Conservation (phyloP, 441 rosid species). For the Metrosideros polymorpha region DNA sequence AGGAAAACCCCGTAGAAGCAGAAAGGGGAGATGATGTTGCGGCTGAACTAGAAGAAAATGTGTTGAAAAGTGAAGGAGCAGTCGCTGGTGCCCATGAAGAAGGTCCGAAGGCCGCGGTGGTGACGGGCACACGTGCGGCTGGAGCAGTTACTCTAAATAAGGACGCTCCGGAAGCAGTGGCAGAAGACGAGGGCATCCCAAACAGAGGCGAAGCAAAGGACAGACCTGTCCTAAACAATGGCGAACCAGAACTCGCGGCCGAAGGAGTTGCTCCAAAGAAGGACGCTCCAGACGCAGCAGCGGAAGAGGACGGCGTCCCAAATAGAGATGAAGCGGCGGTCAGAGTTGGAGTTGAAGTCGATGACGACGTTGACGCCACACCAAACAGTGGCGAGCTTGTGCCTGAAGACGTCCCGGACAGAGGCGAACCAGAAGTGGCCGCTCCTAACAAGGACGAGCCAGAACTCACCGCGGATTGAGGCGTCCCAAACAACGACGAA, state of each 20-base stretch:
- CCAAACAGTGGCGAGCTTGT: conserved; percentile 5
- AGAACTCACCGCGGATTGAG: conserved; percentile 13
- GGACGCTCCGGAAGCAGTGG: conserved; percentile 2
- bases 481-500: not conserved
- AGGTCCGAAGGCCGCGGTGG: conserved; percentile 1
- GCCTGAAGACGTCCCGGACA: not conserved
- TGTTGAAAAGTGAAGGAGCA: conserved; percentile 9
- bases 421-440: not conserved
- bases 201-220: conserved; percentile 14
- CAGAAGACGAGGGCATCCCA: conserved; percentile 13
- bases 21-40: conserved; percentile 11
- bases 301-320: not conserved
- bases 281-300: conserved; percentile 7
- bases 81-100: conserved; percentile 10
- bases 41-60: conserved; percentile 13
- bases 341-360: not conserved
- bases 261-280: conserved; percentile 16
- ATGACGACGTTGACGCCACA: not conserved
- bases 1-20: conserved; percentile 28
- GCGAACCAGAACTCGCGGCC: conserved; percentile 3
- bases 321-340: not conserved
- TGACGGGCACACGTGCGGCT: not conserved
- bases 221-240: not conserved
- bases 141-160: conserved; percentile 4
- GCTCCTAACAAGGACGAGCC: not conserved